Conservation (phyloP, 768 basidiomycete genomes). For the Amanita brunnescens region DNA sequence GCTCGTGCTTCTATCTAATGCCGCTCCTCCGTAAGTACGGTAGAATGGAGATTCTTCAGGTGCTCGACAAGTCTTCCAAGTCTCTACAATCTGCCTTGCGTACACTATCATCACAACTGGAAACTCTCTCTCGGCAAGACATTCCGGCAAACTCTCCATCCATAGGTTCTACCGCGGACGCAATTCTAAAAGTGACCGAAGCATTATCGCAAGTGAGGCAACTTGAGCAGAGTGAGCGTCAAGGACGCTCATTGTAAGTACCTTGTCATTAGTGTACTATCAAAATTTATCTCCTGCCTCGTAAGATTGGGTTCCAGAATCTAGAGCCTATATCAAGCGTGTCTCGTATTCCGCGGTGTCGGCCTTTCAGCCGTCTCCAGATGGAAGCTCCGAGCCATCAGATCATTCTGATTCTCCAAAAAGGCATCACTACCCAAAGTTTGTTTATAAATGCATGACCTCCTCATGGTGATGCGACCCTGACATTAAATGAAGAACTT, state of each 20-base stretch:
- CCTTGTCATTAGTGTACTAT: not conserved
- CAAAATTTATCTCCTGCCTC: not conserved
- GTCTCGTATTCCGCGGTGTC: no score
- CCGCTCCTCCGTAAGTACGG: not conserved
- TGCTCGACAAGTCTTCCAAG: constrained; percentile 23
- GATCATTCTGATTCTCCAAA: not conserved
- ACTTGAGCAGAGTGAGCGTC: constrained; percentile 40
- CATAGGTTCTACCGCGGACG: constrained; percentile 56
- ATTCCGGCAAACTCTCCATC: constrained; percentile 34
- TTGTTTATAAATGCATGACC: constrained; percentile 6
- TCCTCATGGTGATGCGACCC: constrained; percentile 7
- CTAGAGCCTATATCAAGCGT: not conserved
- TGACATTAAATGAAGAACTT: not conserved
- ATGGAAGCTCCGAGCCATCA: not conserved
- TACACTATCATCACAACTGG: constrained; percentile 42
- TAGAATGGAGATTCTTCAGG: not conserved
- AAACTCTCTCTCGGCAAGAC: constrained; percentile 29
- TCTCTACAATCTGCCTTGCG: constrained; percentile 48
- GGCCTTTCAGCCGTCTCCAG: not conserved
- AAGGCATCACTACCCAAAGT: not conserved
- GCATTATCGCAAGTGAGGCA: constrained; percentile 54
- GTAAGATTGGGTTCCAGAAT: not conserved
- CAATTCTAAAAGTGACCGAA: constrained; percentile 55
- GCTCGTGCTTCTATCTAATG: not conserved
- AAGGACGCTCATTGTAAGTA: constrained; percentile 12